Evolutionary conservation across 2,329 filamentous ascomycete species (phyloP).

Genomic region (Blastomyces silverae): DNA sequence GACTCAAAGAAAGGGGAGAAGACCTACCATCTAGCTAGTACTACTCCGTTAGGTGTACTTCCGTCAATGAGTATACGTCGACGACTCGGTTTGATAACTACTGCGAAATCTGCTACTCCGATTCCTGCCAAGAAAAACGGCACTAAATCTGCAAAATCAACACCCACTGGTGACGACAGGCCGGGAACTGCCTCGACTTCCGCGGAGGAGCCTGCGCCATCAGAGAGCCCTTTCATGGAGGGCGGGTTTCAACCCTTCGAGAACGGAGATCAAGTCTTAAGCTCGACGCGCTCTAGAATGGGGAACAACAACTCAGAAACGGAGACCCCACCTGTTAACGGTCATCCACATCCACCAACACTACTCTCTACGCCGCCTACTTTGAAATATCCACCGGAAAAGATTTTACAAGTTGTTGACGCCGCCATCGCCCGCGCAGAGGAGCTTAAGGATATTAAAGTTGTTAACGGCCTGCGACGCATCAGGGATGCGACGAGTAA

Average conservation of each 20-base stretch:
- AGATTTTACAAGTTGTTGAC: slow-evolving; percentile 27
- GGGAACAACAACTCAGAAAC: slow-evolving; percentile 19
- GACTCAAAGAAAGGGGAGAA: slow-evolving; percentile 1
- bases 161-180: slow-evolving; percentile 19
- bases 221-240: slow-evolving; percentile 15
- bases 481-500: slow-evolving; percentile 27
- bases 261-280: background rate
- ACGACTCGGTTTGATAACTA: slow-evolving; percentile 4
- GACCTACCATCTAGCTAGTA: background rate
- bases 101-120: background rate
- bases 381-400: slow-evolving; percentile 27
- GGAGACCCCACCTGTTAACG: slow-evolving; percentile 18
- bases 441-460: slow-evolving; percentile 27
- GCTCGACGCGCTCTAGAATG: slow-evolving; percentile 13
- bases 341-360: slow-evolving; percentile 21
- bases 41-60: slow-evolving; percentile 1
- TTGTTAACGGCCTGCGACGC: slow-evolving; percentile 28
- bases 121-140: slow-evolving; percentile 17
- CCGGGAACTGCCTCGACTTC: slow-evolving; percentile 22
- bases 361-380: slow-evolving; percentile 21
- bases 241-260: background rate
- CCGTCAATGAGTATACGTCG: slow-evolving; percentile 3
- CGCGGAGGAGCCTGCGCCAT: slow-evolving; percentile 16
- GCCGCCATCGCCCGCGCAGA: slow-evolving; percentile 28
- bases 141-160: slow-evolving; percentile 18